phyloP scores from a whole-genome alignment of 1,284 basidiomycete species.

The Vanrija pseudolonga region DNA sequence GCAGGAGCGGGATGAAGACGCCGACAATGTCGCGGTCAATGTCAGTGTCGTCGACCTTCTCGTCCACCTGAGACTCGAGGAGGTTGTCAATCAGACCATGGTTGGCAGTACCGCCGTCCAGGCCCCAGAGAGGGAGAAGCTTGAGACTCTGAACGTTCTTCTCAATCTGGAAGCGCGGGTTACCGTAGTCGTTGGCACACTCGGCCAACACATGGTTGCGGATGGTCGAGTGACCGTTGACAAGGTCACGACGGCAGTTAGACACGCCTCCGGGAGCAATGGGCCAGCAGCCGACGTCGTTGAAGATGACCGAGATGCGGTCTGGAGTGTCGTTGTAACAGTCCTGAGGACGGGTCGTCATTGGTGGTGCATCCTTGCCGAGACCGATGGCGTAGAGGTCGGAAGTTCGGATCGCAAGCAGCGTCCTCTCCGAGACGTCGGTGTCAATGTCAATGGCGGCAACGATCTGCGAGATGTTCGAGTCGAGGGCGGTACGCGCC shows the following conservation, averaged over 20 bases:
- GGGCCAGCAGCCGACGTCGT: slow-evolving; percentile 13
- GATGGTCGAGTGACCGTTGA: slow-evolving; percentile 11
- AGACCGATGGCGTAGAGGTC: slow-evolving; percentile 15
- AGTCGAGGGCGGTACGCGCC: slow-evolving; percentile 4
- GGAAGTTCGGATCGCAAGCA: slow-evolving; percentile 7
- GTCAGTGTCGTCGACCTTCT: slow-evolving; percentile 9
- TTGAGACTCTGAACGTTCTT: slow-evolving; percentile 10
- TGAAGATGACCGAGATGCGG: slow-evolving; percentile 11
- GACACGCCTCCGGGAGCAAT: slow-evolving; percentile 12
- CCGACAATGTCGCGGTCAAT: slow-evolving; percentile 10
- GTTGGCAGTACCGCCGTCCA: slow-evolving; percentile 7
- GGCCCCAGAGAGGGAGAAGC: slow-evolving; percentile 13
- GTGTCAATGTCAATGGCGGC: slow-evolving; percentile 10
- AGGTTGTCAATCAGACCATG: slow-evolving; percentile 11
- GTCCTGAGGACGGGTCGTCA: slow-evolving; percentile 11
- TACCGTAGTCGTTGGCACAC: slow-evolving; percentile 14
- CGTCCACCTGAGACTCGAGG: slow-evolving; percentile 13
- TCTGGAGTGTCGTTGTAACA: slow-evolving; percentile 11
- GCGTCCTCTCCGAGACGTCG: slow-evolving; percentile 8
- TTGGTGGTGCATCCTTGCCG: slow-evolving; percentile 4
- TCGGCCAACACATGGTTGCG: slow-evolving; percentile 14
- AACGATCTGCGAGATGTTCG: slow-evolving; percentile 8
- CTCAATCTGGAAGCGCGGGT: slow-evolving; percentile 13
- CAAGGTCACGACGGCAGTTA: slow-evolving; percentile 13
- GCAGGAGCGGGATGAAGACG: slow-evolving; percentile 6